Evolutionary conservation across 306 rosid genomes (phyloP), one percentile per base, ranked within the genome.

Genomic region (Betula pendula): DNA sequence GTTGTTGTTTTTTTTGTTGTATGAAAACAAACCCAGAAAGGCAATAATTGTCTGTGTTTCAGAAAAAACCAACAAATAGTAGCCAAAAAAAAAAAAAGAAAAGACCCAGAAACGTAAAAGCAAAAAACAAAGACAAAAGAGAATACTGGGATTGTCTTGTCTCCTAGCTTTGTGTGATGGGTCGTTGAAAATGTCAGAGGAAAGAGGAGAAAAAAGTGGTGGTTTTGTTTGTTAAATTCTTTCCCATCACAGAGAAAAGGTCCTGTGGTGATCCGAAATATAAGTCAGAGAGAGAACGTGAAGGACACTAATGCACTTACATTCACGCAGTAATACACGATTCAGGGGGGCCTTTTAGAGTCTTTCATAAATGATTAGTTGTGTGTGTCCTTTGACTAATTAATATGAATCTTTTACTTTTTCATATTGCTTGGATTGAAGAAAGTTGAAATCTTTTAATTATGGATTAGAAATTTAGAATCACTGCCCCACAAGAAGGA

Each of bases 181-280:
- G 75, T 78, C 42, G 81, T 65, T 84, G 81, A 76, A 76, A 60
- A 72, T 70, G 74, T 71, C 73, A 72, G 69, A 72, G 51, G 69
- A 70, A 35, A 17, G 53, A 77, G 52, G 79, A 7, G 40, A 35
- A 73, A 38, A 59, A 15, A 3, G n/a, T 68, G 47, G 62, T 44
- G 56, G 63, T 38, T 70, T 65, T 7, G 20, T 70, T 65, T 7
- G 20, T 73, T 68, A 51, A 27, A 55, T 8, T 20, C 12, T 48
- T 42, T 42, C 9, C 5, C 13, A 0, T 11, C 76, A 6, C 43
- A 20, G 63, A 73, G 87, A 82, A 68, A 56, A 31, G 53, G 80
- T 87, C 85, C 1, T 85, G 85, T 66, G 96, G 89, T 83, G 88
- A 91, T 85, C 96, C 93, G 90, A 77, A 89, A 79, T 84, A 13